Conservation (phyloP, 2,329 filamentous ascomycete genomes). For the Talaromyces sp. region DNA sequence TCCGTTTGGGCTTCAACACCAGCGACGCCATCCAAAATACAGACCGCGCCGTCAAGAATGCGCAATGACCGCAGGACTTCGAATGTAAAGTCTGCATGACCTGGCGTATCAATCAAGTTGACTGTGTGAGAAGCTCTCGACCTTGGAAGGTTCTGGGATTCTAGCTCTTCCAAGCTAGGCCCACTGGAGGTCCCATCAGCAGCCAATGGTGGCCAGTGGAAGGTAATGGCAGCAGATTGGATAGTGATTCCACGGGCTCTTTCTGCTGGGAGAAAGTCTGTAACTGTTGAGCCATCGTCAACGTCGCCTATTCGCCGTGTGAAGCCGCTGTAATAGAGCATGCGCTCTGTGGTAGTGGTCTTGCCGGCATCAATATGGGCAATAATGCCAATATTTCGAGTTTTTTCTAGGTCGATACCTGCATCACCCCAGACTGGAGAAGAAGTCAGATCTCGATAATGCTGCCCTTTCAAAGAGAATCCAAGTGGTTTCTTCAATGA, state of each 20-base stretch:
- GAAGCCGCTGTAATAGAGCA: slow-evolving; percentile 94
- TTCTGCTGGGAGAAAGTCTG: slow-evolving; percentile 92
- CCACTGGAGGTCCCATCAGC: slow-evolving; percentile 19
- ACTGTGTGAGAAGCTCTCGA: slow-evolving; percentile 64
- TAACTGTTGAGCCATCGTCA: slow-evolving; percentile 93
- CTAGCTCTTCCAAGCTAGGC: slow-evolving; percentile 21
- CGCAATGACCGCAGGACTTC: slow-evolving; percentile 89
- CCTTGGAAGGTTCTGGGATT: slow-evolving; percentile 43
- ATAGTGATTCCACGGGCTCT: slow-evolving; percentile 93
- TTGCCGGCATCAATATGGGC: slow-evolving; percentile 98
- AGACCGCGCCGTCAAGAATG: slow-evolving; percentile 85
- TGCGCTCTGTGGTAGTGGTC: slow-evolving; percentile 97
- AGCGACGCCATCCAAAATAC: slow-evolving; percentile 86
- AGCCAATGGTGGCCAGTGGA: slow-evolving; percentile 72
- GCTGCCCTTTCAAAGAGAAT: not conserved
- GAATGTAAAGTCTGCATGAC: slow-evolving; percentile 95
- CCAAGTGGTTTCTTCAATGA: not conserved
- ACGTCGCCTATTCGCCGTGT: slow-evolving; percentile 89
- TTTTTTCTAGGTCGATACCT: slow-evolving; percentile 52
- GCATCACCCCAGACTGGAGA: slow-evolving; percentile 22
- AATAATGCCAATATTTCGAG: slow-evolving; percentile 96
- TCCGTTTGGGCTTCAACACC: slow-evolving; percentile 97
- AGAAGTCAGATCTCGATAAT: slow-evolving; percentile 29
- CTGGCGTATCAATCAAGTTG: slow-evolving; percentile 93
- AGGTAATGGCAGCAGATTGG: slow-evolving; percentile 93